phyloP scores from a whole-genome alignment of 306 rosid species.

The Luffa aegyptiaca region DNA sequence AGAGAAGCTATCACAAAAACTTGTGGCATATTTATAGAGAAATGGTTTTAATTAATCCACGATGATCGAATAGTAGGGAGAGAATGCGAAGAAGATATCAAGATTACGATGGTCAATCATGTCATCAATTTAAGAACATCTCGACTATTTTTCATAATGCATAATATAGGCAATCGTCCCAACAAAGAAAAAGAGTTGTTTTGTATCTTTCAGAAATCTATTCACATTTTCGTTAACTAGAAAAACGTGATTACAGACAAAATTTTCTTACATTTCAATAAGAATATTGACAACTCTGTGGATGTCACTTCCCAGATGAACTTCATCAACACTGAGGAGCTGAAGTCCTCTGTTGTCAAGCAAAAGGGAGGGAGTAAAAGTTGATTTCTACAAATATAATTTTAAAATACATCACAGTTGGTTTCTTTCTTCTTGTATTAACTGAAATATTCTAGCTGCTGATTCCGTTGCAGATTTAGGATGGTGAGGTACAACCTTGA shows the following conservation, averaged over 20 bases:
- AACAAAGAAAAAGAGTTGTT: background rate
- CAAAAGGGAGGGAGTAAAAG: background rate
- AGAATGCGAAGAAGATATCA: background rate
- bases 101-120: background rate
- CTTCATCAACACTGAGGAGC: background rate
- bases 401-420: conserved; percentile 17
- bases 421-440: conserved; percentile 78
- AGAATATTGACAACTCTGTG: background rate
- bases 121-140: background rate
- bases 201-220: background rate
- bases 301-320: conserved; percentile 1
- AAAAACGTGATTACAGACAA: conserved; percentile 14
- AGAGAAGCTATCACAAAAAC: background rate
- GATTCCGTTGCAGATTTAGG: conserved; percentile 58
- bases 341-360: background rate
- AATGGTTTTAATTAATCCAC: background rate
- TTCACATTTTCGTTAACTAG: conserved; percentile 7
- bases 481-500: conserved; percentile 67
- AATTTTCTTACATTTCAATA: conserved; percentile 5
- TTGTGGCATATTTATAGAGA: background rate
- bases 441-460: conserved; percentile 59
- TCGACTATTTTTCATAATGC: background rate
- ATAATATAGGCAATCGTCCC: background rate
- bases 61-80: background rate
- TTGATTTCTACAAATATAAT: background rate